These are phyloP conservation scores for Gnomoniopsis smithogilvyi DNA, from an alignment of 2,329 filamentous ascomycete species.

Conservation along the genomic window DNA sequence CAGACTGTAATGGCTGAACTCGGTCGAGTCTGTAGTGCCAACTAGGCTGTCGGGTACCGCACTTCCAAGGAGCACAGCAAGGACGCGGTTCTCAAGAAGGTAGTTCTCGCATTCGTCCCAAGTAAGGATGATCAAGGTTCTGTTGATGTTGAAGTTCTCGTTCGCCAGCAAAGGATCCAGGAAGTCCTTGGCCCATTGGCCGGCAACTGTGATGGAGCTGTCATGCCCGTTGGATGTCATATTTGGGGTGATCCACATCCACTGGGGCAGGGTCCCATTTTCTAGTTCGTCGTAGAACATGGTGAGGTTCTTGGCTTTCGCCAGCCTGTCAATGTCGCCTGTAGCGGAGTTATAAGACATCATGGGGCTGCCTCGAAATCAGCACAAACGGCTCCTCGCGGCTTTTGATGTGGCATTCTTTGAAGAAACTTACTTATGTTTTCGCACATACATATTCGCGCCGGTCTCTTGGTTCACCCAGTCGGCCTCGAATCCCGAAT, in stretches of 20 bases:
- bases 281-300: constrained; percentile 27
- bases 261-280: constrained; percentile 26
- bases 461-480: constrained; percentile 52
- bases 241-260: constrained; percentile 44
- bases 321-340: constrained; percentile 24
- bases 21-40: constrained; percentile 24
- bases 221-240: constrained; percentile 36
- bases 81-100: constrained; percentile 22
- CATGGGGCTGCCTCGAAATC: constrained; percentile 22
- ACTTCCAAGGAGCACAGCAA: constrained; percentile 24
- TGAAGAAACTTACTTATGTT: constrained; percentile 53
- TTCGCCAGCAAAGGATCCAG: constrained; percentile 25
- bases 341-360: constrained; percentile 30
- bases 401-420: not conserved
- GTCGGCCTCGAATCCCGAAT: constrained; percentile 43
- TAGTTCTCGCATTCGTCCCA: constrained; percentile 28
- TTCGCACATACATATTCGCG: constrained; percentile 61
- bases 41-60: constrained; percentile 22
- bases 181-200: constrained; percentile 26
- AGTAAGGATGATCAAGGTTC: constrained; percentile 27
- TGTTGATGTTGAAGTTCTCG: constrained; percentile 33
- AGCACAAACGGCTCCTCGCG: not conserved
- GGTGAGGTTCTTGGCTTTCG: constrained; percentile 30
- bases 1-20: constrained; percentile 27
- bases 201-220: constrained; percentile 25